Conservation (phyloP, 2,329 filamentous ascomycete genomes). For the Decorospora gaudefroyi region DNA sequence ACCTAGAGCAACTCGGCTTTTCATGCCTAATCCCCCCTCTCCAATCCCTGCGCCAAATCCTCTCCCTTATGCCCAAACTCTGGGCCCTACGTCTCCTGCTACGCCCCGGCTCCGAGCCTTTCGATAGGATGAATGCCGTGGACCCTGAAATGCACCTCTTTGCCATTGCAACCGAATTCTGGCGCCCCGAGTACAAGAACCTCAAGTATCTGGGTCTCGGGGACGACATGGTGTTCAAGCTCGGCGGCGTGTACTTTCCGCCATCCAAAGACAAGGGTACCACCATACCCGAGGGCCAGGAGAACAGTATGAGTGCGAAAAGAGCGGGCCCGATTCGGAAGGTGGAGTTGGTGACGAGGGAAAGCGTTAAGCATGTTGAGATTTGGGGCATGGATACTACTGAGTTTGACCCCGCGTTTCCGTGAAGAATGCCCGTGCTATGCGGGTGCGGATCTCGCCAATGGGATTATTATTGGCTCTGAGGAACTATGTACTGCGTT, state of each 20-base stretch:
- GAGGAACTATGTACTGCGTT: too few species aligned
- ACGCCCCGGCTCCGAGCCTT: slow-evolving; percentile 30
- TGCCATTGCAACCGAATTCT: slow-evolving; percentile 41
- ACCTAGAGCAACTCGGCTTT: slow-evolving; percentile 63
- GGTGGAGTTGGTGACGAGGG: slow-evolving; percentile 39
- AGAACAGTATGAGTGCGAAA: slow-evolving; percentile 35
- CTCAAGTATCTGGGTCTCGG: slow-evolving; percentile 50
- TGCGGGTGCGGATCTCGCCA: too few species aligned
- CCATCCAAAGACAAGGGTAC: slow-evolving; percentile 16
- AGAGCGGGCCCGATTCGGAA: slow-evolving; percentile 36
- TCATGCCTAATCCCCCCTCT: slow-evolving; percentile 60
- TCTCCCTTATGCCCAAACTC: slow-evolving; percentile 48
- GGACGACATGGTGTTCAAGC: slow-evolving; percentile 44
- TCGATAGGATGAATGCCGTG: slow-evolving; percentile 32
- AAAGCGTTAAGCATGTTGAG: slow-evolving; percentile 49
- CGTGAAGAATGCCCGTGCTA: slow-evolving; percentile 24
- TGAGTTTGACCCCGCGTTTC: slow-evolving; percentile 39
- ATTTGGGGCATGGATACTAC: slow-evolving; percentile 53
- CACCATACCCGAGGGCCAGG: slow-evolving; percentile 12
- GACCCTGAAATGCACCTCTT: slow-evolving; percentile 42
- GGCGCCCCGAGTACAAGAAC: slow-evolving; percentile 41
- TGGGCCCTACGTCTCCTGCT: slow-evolving; percentile 50
- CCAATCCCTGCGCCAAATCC: slow-evolving; percentile 42
- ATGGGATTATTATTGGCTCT: too few species aligned
- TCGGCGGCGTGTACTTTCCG: slow-evolving; percentile 41